Evolutionary conservation across 352 stramenopile species (phyloP).

Genomic region (Pythium myriotylum): DNA sequence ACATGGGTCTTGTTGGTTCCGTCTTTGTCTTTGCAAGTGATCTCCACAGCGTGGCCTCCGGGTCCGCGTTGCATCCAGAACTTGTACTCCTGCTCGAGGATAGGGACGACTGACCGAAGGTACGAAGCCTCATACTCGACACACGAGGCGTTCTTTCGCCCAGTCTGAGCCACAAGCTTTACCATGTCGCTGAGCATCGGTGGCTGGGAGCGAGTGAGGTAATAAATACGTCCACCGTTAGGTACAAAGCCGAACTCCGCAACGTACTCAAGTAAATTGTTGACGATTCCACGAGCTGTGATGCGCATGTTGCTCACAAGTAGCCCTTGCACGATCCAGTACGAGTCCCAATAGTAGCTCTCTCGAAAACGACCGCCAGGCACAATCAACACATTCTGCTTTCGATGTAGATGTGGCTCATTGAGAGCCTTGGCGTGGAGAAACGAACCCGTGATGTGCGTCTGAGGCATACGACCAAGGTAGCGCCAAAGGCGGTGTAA

Average conservation of each 20-base stretch:
- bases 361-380: slow-evolving; percentile 91
- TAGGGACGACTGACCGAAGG: slow-evolving; percentile 49
- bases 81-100: slow-evolving; percentile 79
- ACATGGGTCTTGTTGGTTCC: slow-evolving; percentile 32
- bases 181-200: slow-evolving; percentile 91
- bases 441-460: slow-evolving; percentile 57
- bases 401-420: slow-evolving; percentile 32
- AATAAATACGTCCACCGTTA: slow-evolving; percentile 92
- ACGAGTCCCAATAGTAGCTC: slow-evolving; percentile 94
- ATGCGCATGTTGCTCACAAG: slow-evolving; percentile 80
- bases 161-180: slow-evolving; percentile 41
- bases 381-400: slow-evolving; percentile 79
- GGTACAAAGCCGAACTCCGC: slow-evolving; percentile 88
- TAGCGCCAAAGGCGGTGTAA: slow-evolving; percentile 79
- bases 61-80: slow-evolving; percentile 86
- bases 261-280: slow-evolving; percentile 88
- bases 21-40: slow-evolving; percentile 21
- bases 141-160: slow-evolving; percentile 34
- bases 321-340: slow-evolving; percentile 91
- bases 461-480: slow-evolving; percentile 61
- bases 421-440: slow-evolving; percentile 53
- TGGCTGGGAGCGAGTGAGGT: slow-evolving; percentile 88
- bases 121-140: slow-evolving; percentile 54
- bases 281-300: slow-evolving; percentile 80
- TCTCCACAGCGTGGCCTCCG: slow-evolving; percentile 59